A percentile compares a stretch with the other conserved stretches of the same genome.
Conservation (phyloP, 1,284 basidiomycete species). For the Pisolithus thermaeus region DNA sequence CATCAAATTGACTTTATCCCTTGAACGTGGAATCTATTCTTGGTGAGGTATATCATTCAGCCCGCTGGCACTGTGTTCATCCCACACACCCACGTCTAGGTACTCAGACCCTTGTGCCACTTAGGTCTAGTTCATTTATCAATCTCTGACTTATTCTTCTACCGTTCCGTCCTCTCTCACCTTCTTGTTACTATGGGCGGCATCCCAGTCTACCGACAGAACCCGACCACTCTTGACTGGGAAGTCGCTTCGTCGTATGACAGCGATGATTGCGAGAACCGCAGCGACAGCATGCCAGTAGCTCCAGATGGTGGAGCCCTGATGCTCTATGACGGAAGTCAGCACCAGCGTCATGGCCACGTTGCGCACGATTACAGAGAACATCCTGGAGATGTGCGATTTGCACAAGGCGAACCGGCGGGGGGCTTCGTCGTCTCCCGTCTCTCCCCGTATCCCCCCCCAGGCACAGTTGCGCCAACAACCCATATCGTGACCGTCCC, state of each 20-base stretch:
- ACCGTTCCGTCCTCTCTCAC: background rate
- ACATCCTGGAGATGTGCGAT: constrained; percentile 12
- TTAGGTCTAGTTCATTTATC: background rate
- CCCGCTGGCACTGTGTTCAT: background rate
- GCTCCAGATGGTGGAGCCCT: background rate
- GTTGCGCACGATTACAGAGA: background rate
- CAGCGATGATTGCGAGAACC: constrained; percentile 24
- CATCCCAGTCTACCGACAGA: constrained; percentile 24
- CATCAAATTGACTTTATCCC: background rate
- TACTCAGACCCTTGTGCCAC: background rate
- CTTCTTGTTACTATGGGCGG: background rate
- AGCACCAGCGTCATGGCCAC: background rate
- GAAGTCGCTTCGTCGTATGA: constrained; percentile 25
- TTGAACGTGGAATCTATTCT: background rate
- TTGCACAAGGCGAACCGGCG: constrained; percentile 7
- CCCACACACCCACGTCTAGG: background rate
- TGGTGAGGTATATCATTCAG: background rate
- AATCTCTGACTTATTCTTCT: background rate
- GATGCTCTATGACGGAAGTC: background rate
- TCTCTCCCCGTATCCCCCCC: constrained; percentile 19
- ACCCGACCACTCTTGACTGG: constrained; percentile 19
- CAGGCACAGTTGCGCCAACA: constrained; percentile 21
- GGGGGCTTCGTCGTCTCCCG: constrained; percentile 5
- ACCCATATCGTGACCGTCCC: constrained; percentile 15
- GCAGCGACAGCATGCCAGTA: constrained; percentile 9